Base-by-base conservation (phyloP, 2,329 filamentous ascomycete species). In the Penicillium hordei region DNA sequence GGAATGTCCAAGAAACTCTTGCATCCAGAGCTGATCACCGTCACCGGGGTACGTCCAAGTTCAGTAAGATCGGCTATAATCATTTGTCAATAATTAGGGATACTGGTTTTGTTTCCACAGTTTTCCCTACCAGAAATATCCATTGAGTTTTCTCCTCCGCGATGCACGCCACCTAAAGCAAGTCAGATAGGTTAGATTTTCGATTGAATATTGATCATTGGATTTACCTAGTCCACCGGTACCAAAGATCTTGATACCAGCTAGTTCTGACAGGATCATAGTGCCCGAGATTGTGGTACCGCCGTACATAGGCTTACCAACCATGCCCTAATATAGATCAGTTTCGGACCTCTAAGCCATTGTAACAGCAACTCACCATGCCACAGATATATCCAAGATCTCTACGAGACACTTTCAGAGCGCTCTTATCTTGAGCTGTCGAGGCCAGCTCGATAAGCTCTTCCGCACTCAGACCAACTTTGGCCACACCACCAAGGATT, bases 1-100 rank as follows among this genome's bases (percentile, higher is more conserved):
- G 89, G 87, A 59, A 97, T 92, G 71, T 99, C 94, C 38, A 99
- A 81, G 74, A 99, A 97, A 61, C 93, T 94, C 78, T 99, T 99
- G 78, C 91, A 95, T 15, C 94, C 94, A 63, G 90, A 91, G 74
- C 89, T 90, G 52, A 99, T 81, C 2, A 99, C 93, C 27, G 93
- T 89, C 52, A 99, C 88, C 12, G 90, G 86, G 8, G 93, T 97
- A 57, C 92, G 84, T 17, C 94, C 93, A 50, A 99, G 84, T 80
- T 97, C 94, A 4, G 91, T 97, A 60, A 99, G 82, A 76, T 99
- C 94, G 40, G 94, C 93, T 78, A 46, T 34, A 38, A 31, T 19
- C 4, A 12, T 33, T 13, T n/a, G 31, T 60, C 21, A 63, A 45
- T 43, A n/a, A 7, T 44, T 38, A n/a, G 43, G 60, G 29, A 13